phyloP scores from a whole-genome alignment of 495 filamentous ascomycete genomes.

The Xanthoparmelia taractica region DNA sequence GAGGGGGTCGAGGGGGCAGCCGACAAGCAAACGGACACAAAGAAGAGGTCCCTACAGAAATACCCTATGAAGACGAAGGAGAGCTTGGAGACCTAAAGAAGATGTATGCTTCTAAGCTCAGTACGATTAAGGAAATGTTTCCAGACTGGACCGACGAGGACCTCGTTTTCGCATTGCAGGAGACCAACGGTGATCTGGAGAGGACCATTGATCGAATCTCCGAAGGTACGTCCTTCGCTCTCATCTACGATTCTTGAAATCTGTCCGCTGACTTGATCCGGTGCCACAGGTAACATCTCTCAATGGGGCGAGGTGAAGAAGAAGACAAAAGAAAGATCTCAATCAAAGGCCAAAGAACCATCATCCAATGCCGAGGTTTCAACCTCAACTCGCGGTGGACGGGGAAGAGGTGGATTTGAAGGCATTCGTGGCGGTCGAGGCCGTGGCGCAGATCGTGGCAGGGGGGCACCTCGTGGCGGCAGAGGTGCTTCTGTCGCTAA shows the following conservation, averaged over 20 bases:
- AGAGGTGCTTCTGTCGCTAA: conserved; percentile 51
- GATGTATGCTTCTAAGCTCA: conserved; percentile 67
- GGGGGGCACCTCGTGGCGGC: conserved; percentile 62
- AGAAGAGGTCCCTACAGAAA: conserved; percentile 38
- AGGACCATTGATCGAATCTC: conserved; percentile 80
- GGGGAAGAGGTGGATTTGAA: conserved; percentile 59
- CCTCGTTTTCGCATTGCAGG: conserved; percentile 80
- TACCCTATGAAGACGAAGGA: conserved; percentile 71
- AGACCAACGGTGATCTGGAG: conserved; percentile 83
- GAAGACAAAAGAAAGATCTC: conserved; percentile 72
- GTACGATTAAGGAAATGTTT: conserved; percentile 80
- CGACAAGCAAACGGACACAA: conserved; percentile 67
- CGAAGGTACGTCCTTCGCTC: conserved; percentile 56
- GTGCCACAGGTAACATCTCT: conserved; percentile 63
- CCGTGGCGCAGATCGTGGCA: conserved; percentile 66
- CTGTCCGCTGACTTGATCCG: conserved; percentile 15
- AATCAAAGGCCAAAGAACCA: conserved; percentile 74
- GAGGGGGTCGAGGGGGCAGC: conserved; percentile 58
- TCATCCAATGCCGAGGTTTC: conserved; percentile 41
- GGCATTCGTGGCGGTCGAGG: conserved; percentile 57
- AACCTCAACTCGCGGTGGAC: conserved; percentile 54
- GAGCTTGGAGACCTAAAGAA: conserved; percentile 89
- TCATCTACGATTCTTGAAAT: conserved; percentile 16
- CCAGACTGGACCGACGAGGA: conserved; percentile 88
- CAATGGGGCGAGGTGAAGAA: conserved; percentile 97